A percentile compares a stretch with the other conserved stretches of the same genome.
phyloP scores from a whole-genome alignment of 2,329 filamentous ascomycete species.

The Fusarium euwallaceae region DNA sequence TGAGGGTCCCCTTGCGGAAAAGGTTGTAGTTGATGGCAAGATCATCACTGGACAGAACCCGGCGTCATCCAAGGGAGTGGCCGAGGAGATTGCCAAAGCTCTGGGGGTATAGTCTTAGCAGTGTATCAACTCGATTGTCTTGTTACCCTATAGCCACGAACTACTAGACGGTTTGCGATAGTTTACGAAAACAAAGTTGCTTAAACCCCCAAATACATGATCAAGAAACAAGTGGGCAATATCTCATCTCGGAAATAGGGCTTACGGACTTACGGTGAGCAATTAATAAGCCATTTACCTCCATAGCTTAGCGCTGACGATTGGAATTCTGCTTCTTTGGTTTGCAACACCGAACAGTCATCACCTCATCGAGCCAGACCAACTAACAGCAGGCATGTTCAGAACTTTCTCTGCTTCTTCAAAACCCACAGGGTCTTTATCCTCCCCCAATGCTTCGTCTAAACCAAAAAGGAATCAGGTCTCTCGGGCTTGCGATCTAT shows the following conservation, averaged over 20 bases:
- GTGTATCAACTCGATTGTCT: not conserved
- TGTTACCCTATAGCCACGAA: not conserved
- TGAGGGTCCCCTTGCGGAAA: conserved; percentile 59
- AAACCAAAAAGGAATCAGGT: not conserved
- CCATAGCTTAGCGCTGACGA: not conserved
- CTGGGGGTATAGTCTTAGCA: not conserved
- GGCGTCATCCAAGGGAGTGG: conserved; percentile 61
- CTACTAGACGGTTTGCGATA: not conserved
- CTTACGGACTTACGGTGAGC: not conserved
- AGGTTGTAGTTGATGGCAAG: conserved; percentile 63
- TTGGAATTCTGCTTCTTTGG: not conserved
- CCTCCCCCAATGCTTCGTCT: not conserved
- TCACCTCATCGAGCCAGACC: not conserved
- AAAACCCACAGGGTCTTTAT: not conserved
- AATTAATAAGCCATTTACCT: not conserved
- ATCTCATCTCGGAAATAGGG: not conserved
- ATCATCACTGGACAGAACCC: conserved; percentile 71
- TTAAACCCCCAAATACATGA: not conserved
- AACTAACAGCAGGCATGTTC: not conserved
- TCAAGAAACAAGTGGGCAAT: not conserved
- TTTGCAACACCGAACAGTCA: not conserved
- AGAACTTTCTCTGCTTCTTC: not conserved
- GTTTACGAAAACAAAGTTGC: not conserved
- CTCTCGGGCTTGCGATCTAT: not conserved
- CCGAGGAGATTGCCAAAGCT: conserved; percentile 58